Percentiles rank a stretch among this genome's conserved stretches.
Conservation (phyloP, 2,329 filamentous ascomycete genomes). For the Epichloe sp. region DNA sequence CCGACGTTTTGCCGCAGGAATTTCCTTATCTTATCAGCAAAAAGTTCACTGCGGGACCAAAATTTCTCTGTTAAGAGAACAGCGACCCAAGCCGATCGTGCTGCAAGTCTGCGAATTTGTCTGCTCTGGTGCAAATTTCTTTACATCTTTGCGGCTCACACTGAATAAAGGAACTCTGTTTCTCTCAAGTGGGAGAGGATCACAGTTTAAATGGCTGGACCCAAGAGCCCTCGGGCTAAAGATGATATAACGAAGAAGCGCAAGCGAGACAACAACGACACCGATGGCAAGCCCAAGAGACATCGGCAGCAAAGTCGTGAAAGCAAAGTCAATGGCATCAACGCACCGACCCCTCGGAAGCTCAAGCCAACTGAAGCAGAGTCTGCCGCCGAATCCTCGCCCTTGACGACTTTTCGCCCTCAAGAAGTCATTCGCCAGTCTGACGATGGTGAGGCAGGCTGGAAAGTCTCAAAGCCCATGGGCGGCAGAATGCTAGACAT, state of each 20-base stretch:
- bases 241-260: conserved; percentile 31
- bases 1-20: conserved; percentile 18
- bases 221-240: conserved; percentile 18
- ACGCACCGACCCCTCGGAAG: background rate
- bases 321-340: conserved; percentile 15
- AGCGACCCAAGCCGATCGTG: background rate
- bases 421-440: conserved; percentile 16
- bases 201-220: conserved; percentile 21
- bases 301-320: conserved; percentile 21
- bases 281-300: conserved; percentile 27
- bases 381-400: conserved; percentile 4
- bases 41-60: conserved; percentile 28
- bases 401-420: conserved; percentile 7
- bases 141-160: background rate
- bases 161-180: background rate
- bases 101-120: conserved; percentile 1
- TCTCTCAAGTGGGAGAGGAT: background rate
- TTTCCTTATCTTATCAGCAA: conserved; percentile 29
- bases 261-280: conserved; percentile 32
- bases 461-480: conserved; percentile 51
- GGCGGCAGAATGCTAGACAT: conserved; percentile 52
- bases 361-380: conserved; percentile 4
- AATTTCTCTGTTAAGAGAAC: conserved; percentile 18
- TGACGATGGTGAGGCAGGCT: conserved; percentile 25
- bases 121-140: conserved; percentile 4